Percentiles rank a stretch among this genome's conserved stretches.
Conservation (phyloP, 345 rosid genomes). For the Aurinia saxatilis region DNA sequence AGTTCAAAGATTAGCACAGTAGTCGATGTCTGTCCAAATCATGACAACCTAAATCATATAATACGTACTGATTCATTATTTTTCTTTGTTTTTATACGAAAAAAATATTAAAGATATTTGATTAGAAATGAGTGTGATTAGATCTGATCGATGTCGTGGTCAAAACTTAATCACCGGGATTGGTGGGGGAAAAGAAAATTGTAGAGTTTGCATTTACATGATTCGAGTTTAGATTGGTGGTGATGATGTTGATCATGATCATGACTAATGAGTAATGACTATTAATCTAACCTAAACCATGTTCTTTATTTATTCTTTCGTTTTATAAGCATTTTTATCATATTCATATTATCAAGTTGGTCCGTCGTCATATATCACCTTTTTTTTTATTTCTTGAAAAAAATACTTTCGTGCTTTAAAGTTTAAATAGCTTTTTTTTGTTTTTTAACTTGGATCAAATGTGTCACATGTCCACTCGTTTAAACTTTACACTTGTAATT, state of each 20-base stretch:
- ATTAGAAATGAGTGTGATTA: constrained; percentile 12
- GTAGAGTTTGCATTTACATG: constrained; percentile 18
- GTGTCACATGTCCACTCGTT: not conserved
- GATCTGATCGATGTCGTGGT: constrained; percentile 25
- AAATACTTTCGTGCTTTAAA: not conserved
- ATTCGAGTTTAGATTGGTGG: constrained; percentile 14
- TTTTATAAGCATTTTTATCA: not conserved
- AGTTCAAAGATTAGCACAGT: constrained; percentile 14
- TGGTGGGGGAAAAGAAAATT: constrained; percentile 10
- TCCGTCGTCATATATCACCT: not conserved
- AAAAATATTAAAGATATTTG: not conserved
- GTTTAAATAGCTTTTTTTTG: no score
- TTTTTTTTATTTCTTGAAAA: not conserved
- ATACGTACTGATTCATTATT: not conserved
- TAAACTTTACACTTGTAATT: not conserved
- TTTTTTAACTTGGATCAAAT: not conserved
- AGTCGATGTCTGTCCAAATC: constrained; percentile 20
- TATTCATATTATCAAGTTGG: not conserved
- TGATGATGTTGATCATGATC: not conserved
- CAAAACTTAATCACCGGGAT: constrained; percentile 23
- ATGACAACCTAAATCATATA: constrained; percentile 13
- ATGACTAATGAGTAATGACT: constrained; percentile 5
- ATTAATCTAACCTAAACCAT: constrained; percentile 17
- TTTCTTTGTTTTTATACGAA: constrained; percentile 7
- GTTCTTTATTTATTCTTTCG: not conserved